Conservation (phyloP, 148 eudicot genomes). For the Amaranthus cruentus region DNA sequence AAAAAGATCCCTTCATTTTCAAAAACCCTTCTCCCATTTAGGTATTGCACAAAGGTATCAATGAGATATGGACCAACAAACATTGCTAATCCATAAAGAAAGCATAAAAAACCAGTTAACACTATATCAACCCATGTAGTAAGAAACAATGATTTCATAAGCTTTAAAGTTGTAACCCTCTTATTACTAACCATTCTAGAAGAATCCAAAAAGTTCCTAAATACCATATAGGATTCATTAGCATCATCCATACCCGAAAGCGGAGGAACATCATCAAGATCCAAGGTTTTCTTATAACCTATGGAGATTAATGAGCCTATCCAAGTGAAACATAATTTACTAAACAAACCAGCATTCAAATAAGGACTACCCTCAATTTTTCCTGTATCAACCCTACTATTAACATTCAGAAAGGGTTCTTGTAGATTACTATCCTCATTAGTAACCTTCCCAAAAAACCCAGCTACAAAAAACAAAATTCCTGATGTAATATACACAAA, state of each 20-base stretch:
- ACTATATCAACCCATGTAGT: constrained; percentile 31
- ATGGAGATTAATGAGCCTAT: constrained; percentile 25
- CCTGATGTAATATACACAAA: too few relatives aligned
- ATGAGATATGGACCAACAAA: constrained; percentile 44
- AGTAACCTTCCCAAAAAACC: too few relatives aligned
- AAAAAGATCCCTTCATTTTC: constrained; percentile 31
- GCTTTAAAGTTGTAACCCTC: constrained; percentile 26
- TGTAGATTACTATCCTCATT: too few relatives aligned
- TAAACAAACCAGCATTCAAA: constrained; percentile 26
- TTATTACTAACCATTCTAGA: constrained; percentile 1
- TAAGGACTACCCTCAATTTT: constrained; percentile 19
- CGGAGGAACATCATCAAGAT: constrained; percentile 40
- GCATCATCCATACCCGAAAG: constrained; percentile 28
- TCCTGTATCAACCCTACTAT: too few relatives aligned
- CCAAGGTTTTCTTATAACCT: constrained; percentile 34
- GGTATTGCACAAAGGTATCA: constrained; percentile 39
- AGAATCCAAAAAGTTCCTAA: constrained; percentile 21
- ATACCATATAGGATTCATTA: constrained; percentile 21
- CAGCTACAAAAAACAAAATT: too few relatives aligned
- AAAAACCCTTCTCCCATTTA: constrained; percentile 23
- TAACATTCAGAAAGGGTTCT: too few relatives aligned
- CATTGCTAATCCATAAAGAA: constrained; percentile 19
- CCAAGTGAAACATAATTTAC: constrained; percentile 36
- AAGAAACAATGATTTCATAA: constrained; percentile 25
- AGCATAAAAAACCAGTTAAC: constrained; percentile 22